Evolutionary conservation across 2,329 filamentous ascomycete genomes (phyloP), one percentile per base, ranked within the genome.

Genomic region (Cercospora nicotianae): DNA sequence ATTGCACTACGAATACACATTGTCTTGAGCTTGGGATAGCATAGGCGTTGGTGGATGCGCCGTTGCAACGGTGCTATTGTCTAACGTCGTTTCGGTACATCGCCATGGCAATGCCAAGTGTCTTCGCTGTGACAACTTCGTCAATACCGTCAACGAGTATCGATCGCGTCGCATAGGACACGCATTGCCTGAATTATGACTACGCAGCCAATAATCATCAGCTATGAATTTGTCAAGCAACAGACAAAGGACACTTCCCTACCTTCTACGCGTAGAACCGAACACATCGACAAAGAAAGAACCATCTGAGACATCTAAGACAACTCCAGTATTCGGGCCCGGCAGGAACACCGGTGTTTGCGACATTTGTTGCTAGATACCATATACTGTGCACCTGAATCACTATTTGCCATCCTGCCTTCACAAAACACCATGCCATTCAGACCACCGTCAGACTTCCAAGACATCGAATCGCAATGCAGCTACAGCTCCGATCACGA

Each of bases 71-170:
- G 20, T 59, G n/a, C n/a, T 18, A 59, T 20, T 59, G 31, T 36
- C 30, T 59, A 59, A 23, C 10, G 23, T 23, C 30, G 18, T 6
- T 59, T 8, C 31, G 16, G 55, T n/a, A 4, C 28, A 59, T 59
- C 31, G 28, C 31, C 30, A 59, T 59, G 55, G 55, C 55, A 59
- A 59, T 59, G 55, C 55, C 55, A 59, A 59, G 55, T 59, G 9
- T 12, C n/a, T 20, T 36, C 31, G 55, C 55, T 23, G 55, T 59
- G 55, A 59, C 55, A 36, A 59, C 55, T 36, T 31, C 16, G 16
- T 13, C 55, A 59, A 59, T 12, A 59, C 10, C 12, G 55, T 59
- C 30, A 31, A 28, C 26, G 55, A 26, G 55, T 12, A 36, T 23
- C 30, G 55, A 18, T 59, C 31, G 48, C 6, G 48, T 55, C 48